A percentile compares a stretch with the other conserved stretches of the same genome.
Evolutionary conservation across 2,329 filamentous ascomycete genomes (phyloP).

Genomic region (Arthrobotrys sinensis): DNA sequence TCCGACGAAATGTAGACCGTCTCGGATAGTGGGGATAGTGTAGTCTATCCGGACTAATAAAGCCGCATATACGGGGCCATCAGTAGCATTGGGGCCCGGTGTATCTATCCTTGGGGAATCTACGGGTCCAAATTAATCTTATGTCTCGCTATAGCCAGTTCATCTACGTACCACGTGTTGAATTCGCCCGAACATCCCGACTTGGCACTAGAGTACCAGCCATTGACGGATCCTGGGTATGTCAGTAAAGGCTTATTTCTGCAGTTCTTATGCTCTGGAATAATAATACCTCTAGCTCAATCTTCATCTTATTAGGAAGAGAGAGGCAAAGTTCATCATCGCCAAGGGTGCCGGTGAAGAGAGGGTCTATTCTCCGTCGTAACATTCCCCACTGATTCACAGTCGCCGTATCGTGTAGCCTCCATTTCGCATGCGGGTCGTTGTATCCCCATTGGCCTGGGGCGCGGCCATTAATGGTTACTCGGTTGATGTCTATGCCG

Average conservation of each 20-base stretch:
- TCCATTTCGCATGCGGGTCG: constrained; percentile 79
- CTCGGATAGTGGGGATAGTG: constrained; percentile 79
- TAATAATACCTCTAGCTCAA: constrained; percentile 71
- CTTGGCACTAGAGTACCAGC: constrained; percentile 40
- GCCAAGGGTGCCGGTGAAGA: constrained; percentile 70
- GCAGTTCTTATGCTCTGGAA: not conserved
- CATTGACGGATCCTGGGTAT: constrained; percentile 45
- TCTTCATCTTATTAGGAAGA: constrained; percentile 75
- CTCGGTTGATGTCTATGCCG: constrained; percentile 37
- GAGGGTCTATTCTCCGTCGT: constrained; percentile 76
- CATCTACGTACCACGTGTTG: constrained; percentile 43
- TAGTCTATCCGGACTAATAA: constrained; percentile 82
- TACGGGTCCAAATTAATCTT: constrained; percentile 25
- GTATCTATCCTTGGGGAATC: constrained; percentile 66
- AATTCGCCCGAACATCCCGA: constrained; percentile 43
- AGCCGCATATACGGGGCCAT: constrained; percentile 71
- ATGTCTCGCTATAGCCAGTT: not conserved
- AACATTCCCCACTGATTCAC: constrained; percentile 84
- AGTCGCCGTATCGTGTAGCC: constrained; percentile 75
- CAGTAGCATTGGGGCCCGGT: constrained; percentile 66
- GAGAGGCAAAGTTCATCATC: constrained; percentile 74
- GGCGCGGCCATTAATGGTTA: constrained; percentile 62
- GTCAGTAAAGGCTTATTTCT: constrained; percentile 13
- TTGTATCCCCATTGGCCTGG: constrained; percentile 67
- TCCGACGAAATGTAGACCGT: constrained; percentile 93